A percentile compares a stretch with the other conserved stretches of the same genome.
Conservation (phyloP, 345 rosid species). For the Noccaea caerulescens region DNA sequence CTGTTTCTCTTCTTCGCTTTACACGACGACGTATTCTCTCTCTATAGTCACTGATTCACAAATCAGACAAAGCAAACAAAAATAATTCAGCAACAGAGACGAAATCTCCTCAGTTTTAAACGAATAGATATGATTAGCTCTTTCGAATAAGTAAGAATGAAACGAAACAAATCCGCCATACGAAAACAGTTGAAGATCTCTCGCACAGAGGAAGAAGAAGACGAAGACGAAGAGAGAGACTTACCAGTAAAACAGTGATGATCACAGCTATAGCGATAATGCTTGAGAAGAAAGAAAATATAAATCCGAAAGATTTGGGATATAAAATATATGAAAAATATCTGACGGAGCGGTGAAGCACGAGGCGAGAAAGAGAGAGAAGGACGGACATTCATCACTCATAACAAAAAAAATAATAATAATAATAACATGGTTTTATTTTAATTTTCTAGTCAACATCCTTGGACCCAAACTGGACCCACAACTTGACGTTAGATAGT, state of each 20-base stretch:
- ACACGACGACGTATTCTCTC: slow-evolving; percentile 17
- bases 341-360: slow-evolving; percentile 43
- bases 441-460: slow-evolving; percentile 24
- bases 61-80: slow-evolving; percentile 9
- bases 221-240: slow-evolving; percentile 34
- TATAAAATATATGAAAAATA: not conserved
- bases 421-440: not conserved
- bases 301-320: slow-evolving; percentile 19
- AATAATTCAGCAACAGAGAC: not conserved
- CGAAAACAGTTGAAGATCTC: slow-evolving; percentile 21
- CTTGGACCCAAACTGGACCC: slow-evolving; percentile 42
- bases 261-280: slow-evolving; percentile 35
- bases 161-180: not conserved
- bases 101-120: slow-evolving; percentile 17
- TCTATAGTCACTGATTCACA: slow-evolving; percentile 33
- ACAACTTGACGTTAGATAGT: slow-evolving; percentile 26
- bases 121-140: slow-evolving; percentile 8
- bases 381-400: slow-evolving; percentile 12
- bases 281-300: not conserved
- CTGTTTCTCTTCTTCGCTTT: not conserved
- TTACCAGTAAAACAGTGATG: slow-evolving; percentile 27
- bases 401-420: not conserved
- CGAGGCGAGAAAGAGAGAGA: slow-evolving; percentile 25
- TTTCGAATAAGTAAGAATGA: not conserved
- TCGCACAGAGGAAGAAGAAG: not conserved